These are phyloP conservation scores for Mycena leptocephala DNA, from an alignment of 768 basidiomycete species.

Conservation along the genomic window DNA sequence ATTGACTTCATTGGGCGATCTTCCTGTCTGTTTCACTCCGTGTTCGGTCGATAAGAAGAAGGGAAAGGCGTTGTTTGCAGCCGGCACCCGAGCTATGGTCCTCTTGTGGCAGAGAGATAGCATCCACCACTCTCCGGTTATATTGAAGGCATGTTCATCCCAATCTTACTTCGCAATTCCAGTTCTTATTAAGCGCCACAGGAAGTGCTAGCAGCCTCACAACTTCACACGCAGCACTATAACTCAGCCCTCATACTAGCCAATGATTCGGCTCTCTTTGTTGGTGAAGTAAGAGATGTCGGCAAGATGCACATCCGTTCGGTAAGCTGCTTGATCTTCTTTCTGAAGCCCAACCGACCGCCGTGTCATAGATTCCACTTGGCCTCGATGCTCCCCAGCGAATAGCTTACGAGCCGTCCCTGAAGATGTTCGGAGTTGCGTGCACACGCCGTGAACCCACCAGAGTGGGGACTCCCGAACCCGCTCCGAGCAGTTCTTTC, in stretches of 20 bases:
- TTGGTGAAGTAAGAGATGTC: slow-evolving; percentile 79
- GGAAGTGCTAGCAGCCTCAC: slow-evolving; percentile 69
- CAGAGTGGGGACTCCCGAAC: slow-evolving; percentile 67
- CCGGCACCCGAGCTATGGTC: slow-evolving; percentile 78
- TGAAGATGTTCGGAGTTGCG: slow-evolving; percentile 77
- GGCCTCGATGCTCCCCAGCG: slow-evolving; percentile 82
- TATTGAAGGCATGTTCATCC: slow-evolving; percentile 68
- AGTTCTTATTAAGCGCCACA: slow-evolving; percentile 33
- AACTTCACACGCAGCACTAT: slow-evolving; percentile 66
- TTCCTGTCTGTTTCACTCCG: slow-evolving; percentile 75
- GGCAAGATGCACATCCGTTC: slow-evolving; percentile 89
- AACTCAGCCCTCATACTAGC: slow-evolving; percentile 73
- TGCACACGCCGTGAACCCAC: slow-evolving; percentile 70
- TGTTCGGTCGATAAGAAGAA: slow-evolving; percentile 69
- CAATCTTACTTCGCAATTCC: background rate
- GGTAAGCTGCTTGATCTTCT: slow-evolving; percentile 53
- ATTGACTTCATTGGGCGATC: slow-evolving; percentile 73
- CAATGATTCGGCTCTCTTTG: slow-evolving; percentile 66
- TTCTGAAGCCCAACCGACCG: slow-evolving; percentile 24
- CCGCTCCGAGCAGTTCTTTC: slow-evolving; percentile 66
- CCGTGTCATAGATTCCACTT: slow-evolving; percentile 69
- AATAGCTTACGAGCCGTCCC: slow-evolving; percentile 71
- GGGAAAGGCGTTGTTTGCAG: slow-evolving; percentile 81
- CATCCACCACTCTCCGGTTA: slow-evolving; percentile 78
- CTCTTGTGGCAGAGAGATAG: slow-evolving; percentile 79